phyloP scores from a whole-genome alignment of 345 rosid genomes.

The Camelina laxa region DNA sequence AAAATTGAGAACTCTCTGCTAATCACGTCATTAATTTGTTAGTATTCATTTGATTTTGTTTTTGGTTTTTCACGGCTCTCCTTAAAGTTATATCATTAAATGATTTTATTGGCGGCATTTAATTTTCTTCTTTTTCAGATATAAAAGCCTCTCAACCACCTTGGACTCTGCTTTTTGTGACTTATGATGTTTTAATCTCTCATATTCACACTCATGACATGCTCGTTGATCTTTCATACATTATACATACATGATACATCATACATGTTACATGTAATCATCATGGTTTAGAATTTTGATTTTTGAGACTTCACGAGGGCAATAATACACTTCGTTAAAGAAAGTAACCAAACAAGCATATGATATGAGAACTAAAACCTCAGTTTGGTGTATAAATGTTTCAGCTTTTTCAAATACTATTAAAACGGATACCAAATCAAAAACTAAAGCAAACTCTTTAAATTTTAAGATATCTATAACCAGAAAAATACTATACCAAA shows the following conservation, averaged over 20 bases:
- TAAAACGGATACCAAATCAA: neutral
- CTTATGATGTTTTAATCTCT: neutral
- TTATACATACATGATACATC: neutral
- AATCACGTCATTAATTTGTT: slow-evolving; percentile 42
- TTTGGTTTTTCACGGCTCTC: neutral
- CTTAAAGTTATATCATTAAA: slow-evolving; percentile 38
- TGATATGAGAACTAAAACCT: no score
- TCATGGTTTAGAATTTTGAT: neutral
- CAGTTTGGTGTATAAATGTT: neutral
- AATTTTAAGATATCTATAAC: neutral
- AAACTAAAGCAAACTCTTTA: neutral
- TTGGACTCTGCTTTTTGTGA: slow-evolving; percentile 23
- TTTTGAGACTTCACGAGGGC: neutral
- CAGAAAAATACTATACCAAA: neutral
- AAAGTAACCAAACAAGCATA: no score
- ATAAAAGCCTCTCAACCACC: slow-evolving; percentile 45
- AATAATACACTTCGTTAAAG: neutral
- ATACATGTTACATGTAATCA: neutral
- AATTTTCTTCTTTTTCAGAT: slow-evolving; percentile 29
- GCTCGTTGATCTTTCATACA: slow-evolving; percentile 3
- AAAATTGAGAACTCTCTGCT: slow-evolving; percentile 20
- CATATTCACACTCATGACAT: neutral
- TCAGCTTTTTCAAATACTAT: neutral
- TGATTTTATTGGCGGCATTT: slow-evolving; percentile 42
- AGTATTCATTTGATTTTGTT: slow-evolving; percentile 28